These are phyloP conservation scores for Bryum argenteum DNA, from an alignment of 225 moss, liverwort and hornwort genomes.

Conservation along the genomic window DNA sequence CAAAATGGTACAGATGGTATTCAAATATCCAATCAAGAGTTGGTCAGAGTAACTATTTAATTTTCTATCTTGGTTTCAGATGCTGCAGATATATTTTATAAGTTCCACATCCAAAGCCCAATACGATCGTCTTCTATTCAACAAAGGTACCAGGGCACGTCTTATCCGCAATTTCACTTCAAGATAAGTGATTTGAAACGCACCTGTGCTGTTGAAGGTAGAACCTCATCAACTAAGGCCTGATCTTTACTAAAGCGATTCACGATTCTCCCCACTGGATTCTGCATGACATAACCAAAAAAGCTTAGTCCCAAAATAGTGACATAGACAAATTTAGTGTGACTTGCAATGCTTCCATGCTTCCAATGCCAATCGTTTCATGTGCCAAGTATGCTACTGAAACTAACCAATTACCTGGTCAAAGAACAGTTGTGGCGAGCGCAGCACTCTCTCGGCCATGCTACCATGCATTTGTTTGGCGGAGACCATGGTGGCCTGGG, in stretches of 20 bases:
- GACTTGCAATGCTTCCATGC: too few relatives aligned
- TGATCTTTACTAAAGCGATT: constrained; percentile 98
- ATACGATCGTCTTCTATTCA: not conserved
- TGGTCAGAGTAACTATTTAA: too few relatives aligned
- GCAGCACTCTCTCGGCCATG: constrained; percentile 82
- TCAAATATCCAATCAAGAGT: too few relatives aligned
- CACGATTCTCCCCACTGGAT: constrained; percentile 89
- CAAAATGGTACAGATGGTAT: too few relatives aligned
- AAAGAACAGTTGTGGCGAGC: constrained; percentile 87
- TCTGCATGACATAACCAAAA: constrained; percentile 46
- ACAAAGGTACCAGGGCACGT: not conserved
- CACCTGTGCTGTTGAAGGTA: constrained; percentile 77
- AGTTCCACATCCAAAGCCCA: too few relatives aligned
- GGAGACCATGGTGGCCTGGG: constrained; percentile 56
- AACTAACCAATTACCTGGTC: constrained; percentile 61
- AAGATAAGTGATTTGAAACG: not conserved
- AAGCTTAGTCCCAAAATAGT: not conserved
- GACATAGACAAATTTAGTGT: too few relatives aligned
- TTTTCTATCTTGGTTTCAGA: too few relatives aligned
- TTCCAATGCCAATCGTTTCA: too few relatives aligned
- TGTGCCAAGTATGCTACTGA: too few relatives aligned
- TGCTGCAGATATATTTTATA: too few relatives aligned
- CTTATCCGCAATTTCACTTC: not conserved
- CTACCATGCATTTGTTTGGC: constrained; percentile 79
- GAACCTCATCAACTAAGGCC: constrained; percentile 75